phyloP scores from a whole-genome alignment of 352 stramenopile genomes.

The Phytophthora brassicae region DNA sequence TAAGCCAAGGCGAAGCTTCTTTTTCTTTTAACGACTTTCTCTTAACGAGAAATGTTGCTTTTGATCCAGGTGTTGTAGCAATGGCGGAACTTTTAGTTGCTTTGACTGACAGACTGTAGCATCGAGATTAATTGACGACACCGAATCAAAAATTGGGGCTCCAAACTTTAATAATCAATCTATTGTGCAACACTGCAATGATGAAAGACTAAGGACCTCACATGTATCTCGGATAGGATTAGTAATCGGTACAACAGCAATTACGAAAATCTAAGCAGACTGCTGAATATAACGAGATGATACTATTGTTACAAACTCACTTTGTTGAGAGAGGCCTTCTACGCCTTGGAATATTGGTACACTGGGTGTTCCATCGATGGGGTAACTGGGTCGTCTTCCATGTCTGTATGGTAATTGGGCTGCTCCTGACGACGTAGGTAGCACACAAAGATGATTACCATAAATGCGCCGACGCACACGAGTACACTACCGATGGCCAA shows the following conservation, averaged over 20 bases:
- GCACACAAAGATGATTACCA: slow-evolving; percentile 50
- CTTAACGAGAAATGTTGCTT: not conserved
- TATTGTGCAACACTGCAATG: no score
- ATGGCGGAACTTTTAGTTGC: slow-evolving; percentile 43
- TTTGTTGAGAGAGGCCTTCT: slow-evolving; percentile 15
- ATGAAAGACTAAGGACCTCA: no score
- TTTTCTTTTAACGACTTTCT: not conserved
- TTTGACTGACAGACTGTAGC: slow-evolving; percentile 14
- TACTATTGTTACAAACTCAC: no score
- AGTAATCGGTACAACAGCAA: slow-evolving; percentile 1
- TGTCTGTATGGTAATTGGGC: slow-evolving; percentile 13
- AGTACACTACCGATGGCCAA: slow-evolving; percentile 43
- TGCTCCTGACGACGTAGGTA: slow-evolving; percentile 40
- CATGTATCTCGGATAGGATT: not conserved
- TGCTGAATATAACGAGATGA: no score
- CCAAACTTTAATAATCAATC: no score
- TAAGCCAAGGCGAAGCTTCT: slow-evolving; percentile 7
- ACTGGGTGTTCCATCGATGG: slow-evolving; percentile 18
- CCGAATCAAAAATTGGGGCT: no score
- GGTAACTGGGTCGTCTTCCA: slow-evolving; percentile 17
- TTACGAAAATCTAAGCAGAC: slow-evolving; percentile 2
- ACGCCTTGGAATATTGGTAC: slow-evolving; percentile 36
- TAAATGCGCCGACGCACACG: slow-evolving; percentile 38
- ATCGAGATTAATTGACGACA: no score
- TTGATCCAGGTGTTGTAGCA: slow-evolving; percentile 31